These are phyloP conservation scores for Plasmodium cynomolgi DNA, from an alignment of 169 alveolate genomes.

Conservation along the genomic window DNA sequence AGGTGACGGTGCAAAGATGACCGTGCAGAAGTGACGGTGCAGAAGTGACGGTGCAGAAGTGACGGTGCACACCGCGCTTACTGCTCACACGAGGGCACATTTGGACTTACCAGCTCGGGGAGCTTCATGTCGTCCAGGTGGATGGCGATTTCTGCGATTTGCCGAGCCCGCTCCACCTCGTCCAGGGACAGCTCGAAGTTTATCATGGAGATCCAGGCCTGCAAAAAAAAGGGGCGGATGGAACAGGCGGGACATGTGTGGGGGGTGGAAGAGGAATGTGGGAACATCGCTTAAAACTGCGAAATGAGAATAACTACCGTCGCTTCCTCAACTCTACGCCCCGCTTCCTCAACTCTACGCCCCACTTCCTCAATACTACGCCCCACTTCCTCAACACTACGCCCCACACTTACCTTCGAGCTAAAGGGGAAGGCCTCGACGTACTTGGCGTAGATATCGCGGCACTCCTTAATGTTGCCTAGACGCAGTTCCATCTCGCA, in stretches of 20 bases:
- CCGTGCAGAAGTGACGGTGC: too few species aligned
- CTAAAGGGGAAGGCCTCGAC: slow-evolving; percentile 92
- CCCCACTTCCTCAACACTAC: not conserved
- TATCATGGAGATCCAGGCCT: slow-evolving; percentile 92
- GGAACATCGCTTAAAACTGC: not conserved
- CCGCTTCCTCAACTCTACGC: not conserved
- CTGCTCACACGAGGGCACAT: not conserved
- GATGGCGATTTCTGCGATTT: slow-evolving; percentile 92
- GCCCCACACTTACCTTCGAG: slow-evolving; percentile 81
- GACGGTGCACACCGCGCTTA: too few species aligned
- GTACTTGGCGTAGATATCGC: slow-evolving; percentile 93
- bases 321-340: too few species aligned
- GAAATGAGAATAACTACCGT: not conserved
- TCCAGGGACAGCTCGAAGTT: slow-evolving; percentile 91
- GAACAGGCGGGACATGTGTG: not conserved
- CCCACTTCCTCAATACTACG: not conserved
- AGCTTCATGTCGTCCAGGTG: slow-evolving; percentile 88
- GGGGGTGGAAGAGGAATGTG: not conserved
- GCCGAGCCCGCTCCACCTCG: slow-evolving; percentile 92
- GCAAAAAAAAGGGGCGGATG: not conserved
- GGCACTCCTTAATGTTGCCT: slow-evolving; percentile 95
- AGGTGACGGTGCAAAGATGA: too few species aligned
- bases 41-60: too few species aligned
- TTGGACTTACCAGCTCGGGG: slow-evolving; percentile 89
- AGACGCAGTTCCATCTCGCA: slow-evolving; percentile 94